Conservation (phyloP, 306 rosid genomes). For the Quercus ilex region DNA sequence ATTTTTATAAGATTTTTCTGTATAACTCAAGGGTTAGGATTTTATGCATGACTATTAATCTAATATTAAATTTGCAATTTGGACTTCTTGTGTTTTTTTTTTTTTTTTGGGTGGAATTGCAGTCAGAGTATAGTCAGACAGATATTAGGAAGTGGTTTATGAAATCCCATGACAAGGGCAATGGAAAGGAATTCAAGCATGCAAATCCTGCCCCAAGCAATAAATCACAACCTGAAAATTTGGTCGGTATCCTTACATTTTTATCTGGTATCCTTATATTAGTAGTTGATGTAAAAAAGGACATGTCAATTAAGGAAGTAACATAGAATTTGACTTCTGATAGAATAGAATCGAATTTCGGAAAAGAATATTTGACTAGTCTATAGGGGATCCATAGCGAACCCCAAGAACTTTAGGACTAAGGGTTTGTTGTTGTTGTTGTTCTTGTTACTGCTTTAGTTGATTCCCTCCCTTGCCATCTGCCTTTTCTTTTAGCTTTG, state of each 20-base stretch:
- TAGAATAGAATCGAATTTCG: no score
- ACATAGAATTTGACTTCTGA: no score
- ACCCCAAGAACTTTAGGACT: no score
- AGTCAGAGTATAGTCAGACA: slow-evolving; percentile 32
- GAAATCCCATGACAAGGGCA: slow-evolving; percentile 75
- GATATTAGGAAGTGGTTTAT: slow-evolving; percentile 97
- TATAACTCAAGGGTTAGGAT: not conserved
- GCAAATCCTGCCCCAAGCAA: slow-evolving; percentile 36
- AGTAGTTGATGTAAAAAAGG: not conserved
- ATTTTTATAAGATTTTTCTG: not conserved
- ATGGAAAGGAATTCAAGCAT: slow-evolving; percentile 40
- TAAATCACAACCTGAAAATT: slow-evolving; percentile 28
- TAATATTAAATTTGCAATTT: not conserved
- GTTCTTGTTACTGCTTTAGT: no score
- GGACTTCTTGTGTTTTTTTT: not conserved
- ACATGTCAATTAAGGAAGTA: no score
- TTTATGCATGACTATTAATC: not conserved
- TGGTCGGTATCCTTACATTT: slow-evolving; percentile 37
- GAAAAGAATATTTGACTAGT: no score
- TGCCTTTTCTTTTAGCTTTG: no score
- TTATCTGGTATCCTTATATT: not conserved
- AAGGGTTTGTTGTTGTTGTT: no score
- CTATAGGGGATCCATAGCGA: no score
- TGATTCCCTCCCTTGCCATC: no score
- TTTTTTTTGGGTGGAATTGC: slow-evolving; percentile 7